Conservation (phyloP, 2,329 filamentous ascomycete genomes). For the Trichophyton verrucosum region DNA sequence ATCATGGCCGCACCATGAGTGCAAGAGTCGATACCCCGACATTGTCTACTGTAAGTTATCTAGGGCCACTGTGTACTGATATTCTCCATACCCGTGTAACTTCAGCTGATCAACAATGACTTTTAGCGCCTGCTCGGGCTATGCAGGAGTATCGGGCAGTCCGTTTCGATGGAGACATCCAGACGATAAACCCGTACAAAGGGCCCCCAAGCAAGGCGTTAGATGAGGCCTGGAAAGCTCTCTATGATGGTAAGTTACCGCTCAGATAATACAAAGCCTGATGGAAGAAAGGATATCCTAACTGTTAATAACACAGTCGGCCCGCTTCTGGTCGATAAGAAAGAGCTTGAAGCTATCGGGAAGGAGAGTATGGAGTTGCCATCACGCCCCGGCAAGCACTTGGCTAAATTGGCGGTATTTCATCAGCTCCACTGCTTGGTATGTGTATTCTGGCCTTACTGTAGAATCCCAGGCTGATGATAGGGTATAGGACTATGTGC, state of each 20-base stretch:
- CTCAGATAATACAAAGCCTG: not conserved
- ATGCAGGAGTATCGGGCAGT: conserved; percentile 3
- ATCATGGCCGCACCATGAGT: not conserved
- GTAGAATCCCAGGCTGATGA: not conserved
- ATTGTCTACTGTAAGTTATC: not conserved
- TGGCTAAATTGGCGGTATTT: conserved; percentile 13
- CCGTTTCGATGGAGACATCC: conserved; percentile 8
- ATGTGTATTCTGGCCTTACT: not conserved
- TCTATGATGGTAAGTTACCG: conserved; percentile 9
- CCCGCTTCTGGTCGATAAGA: conserved; percentile 7
- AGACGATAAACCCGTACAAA: conserved; percentile 9
- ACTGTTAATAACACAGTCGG: conserved; percentile 3
- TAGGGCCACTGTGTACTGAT: not conserved
- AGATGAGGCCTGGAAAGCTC: conserved; percentile 10
- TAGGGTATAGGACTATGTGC: conserved; percentile 10
- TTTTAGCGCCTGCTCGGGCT: conserved; percentile 7
- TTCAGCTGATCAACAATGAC: not conserved
- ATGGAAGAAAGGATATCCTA: not conserved
- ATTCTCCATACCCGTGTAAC: not conserved
- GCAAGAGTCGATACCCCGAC: not conserved
- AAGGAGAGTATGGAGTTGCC: conserved; percentile 12
- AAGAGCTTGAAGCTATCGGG: conserved; percentile 9
- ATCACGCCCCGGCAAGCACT: conserved; percentile 8
- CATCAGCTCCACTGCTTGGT: conserved; percentile 19
- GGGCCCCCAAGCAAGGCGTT: conserved; percentile 4